Evolutionary conservation across 1,284 basidiomycete species (phyloP).

Genomic region (Rhodotorula mucilaginosa): DNA sequence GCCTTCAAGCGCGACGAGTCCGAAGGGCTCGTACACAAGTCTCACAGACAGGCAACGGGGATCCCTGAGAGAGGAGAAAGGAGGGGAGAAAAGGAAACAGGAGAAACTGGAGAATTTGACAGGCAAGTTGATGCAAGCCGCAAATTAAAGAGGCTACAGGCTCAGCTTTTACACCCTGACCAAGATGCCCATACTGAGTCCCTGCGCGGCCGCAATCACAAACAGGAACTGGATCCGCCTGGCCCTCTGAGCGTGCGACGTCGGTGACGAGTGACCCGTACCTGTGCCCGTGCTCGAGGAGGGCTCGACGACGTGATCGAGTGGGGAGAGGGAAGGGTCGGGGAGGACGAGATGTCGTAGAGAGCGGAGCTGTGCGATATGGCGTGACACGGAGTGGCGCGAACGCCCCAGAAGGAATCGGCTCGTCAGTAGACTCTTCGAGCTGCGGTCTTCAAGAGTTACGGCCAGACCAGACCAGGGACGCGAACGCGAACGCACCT

Average conservation of each 20-base stretch:
- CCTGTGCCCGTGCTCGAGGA: constrained; percentile 51
- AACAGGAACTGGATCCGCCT: constrained; percentile 83
- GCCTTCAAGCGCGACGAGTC: too few species aligned
- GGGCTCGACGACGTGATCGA: constrained; percentile 35
- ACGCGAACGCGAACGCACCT: constrained; percentile 71
- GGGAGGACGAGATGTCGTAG: constrained; percentile 87
- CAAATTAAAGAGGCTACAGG: too few species aligned
- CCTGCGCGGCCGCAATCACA: constrained; percentile 65
- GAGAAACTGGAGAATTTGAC: too few species aligned
- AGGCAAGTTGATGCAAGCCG: too few species aligned
- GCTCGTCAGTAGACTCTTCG: not conserved
- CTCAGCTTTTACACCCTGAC: constrained; percentile 8
- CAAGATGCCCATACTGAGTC: constrained; percentile 65
- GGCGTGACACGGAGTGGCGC: not conserved
- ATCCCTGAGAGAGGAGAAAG: too few species aligned
- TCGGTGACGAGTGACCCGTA: constrained; percentile 54
- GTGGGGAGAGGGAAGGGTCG: constrained; percentile 53
- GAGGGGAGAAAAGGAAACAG: too few species aligned
- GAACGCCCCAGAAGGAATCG: not conserved
- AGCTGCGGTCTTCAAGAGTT: not conserved
- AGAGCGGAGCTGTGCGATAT: constrained; percentile 69
- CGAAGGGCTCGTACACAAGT: too few species aligned
- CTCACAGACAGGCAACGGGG: too few species aligned
- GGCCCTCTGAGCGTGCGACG: constrained; percentile 74
- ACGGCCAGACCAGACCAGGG: too few species aligned